Conservation (phyloP, 371 early-diverging fungal species). For the Lichtheimia corymbifera region DNA sequence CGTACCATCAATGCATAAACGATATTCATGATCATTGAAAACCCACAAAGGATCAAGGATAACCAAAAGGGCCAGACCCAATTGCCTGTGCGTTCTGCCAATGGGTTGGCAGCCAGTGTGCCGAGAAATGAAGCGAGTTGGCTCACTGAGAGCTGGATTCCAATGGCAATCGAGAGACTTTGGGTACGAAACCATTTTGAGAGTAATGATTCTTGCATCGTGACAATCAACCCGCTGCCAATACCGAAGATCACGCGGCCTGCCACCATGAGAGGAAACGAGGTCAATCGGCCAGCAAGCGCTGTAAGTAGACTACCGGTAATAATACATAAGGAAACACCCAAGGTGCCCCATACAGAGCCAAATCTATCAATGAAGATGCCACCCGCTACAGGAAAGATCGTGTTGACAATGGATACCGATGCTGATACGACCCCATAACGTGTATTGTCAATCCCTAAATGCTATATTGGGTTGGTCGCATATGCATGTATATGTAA, state of each 20-base stretch:
- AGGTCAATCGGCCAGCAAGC: constrained; percentile 39
- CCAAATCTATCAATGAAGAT: constrained; percentile 54
- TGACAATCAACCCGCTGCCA: constrained; percentile 56
- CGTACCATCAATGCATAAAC: constrained; percentile 46
- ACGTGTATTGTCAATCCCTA: constrained; percentile 47
- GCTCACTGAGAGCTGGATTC: constrained; percentile 56
- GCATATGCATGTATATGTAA: neutral
- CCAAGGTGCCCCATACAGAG: constrained; percentile 50
- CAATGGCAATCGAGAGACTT: constrained; percentile 34
- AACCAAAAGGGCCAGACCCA: constrained; percentile 60
- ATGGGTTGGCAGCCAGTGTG: constrained; percentile 43
- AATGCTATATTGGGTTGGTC: constrained; percentile 15
- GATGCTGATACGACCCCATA: constrained; percentile 55
- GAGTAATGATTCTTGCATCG: constrained; percentile 60
- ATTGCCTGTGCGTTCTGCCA: constrained; percentile 39
- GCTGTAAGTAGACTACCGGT: constrained; percentile 50
- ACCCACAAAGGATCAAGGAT: constrained; percentile 44
- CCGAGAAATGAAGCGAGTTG: constrained; percentile 52
- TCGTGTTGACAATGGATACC: constrained; percentile 55
- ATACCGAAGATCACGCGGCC: constrained; percentile 57
- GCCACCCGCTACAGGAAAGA: constrained; percentile 58
- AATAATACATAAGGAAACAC: constrained; percentile 41
- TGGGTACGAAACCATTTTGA: constrained; percentile 60
- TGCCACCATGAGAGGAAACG: constrained; percentile 46
- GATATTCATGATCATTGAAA: constrained; percentile 48